A percentile compares a stretch with the other conserved stretches of the same genome.
Conservation (phyloP, 2,329 filamentous ascomycete species). For the Xylariaceae sp. region DNA sequence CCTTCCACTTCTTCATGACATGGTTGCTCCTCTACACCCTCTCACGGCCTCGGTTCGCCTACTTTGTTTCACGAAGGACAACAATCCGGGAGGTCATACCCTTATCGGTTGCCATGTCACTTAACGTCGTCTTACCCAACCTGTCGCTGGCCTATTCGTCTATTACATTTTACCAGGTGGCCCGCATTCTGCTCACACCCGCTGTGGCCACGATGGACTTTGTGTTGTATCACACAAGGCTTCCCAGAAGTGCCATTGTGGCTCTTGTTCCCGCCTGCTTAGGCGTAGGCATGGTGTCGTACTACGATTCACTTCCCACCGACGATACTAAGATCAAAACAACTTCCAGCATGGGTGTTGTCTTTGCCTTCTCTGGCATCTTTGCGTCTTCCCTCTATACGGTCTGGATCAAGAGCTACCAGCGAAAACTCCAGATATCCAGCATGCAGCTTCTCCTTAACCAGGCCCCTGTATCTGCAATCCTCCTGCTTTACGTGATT, state of each 20-base stretch:
- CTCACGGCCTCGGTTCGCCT: conserved; percentile 51
- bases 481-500: conserved; percentile 60
- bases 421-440: conserved; percentile 58
- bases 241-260: conserved; percentile 49
- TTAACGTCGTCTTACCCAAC: conserved; percentile 66
- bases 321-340: conserved; percentile 45
- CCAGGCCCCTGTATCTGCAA: conserved; percentile 58
- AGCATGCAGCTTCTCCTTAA: conserved; percentile 67
- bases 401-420: conserved; percentile 62
- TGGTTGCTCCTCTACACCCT: conserved; percentile 57
- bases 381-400: conserved; percentile 63
- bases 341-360: conserved; percentile 53
- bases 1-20: conserved; percentile 64
- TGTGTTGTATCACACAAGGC: conserved; percentile 50
- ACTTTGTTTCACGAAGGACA: conserved; percentile 54
- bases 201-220: conserved; percentile 61
- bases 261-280: conserved; percentile 56
- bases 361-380: conserved; percentile 60
- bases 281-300: conserved; percentile 61
- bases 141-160: conserved; percentile 62
- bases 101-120: conserved; percentile 60
- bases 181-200: conserved; percentile 61
- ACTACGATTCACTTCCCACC: conserved; percentile 57
- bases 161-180: conserved; percentile 66
- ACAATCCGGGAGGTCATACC: conserved; percentile 54